phyloP scores from a whole-genome alignment of 2,329 filamentous ascomycete genomes.

The Gaeumannomyces tritici region DNA sequence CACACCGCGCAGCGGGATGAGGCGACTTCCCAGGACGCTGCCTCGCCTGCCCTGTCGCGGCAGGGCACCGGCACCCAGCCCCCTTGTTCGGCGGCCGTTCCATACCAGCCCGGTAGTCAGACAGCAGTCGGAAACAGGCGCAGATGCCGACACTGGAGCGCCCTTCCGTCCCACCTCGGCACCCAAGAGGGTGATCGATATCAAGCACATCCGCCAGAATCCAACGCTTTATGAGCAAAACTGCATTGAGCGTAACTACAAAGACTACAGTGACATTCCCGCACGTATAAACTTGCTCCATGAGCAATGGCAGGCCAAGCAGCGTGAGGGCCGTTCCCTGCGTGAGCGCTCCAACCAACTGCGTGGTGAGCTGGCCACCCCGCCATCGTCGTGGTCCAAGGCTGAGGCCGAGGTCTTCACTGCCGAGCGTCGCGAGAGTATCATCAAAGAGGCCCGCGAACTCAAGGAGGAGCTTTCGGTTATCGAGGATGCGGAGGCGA shows the following conservation, averaged over 20 bases:
- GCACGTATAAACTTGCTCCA: constrained; percentile 45
- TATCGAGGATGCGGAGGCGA: constrained; percentile 54
- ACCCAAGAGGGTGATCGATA: constrained; percentile 70
- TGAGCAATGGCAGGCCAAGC: constrained; percentile 48
- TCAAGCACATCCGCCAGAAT: constrained; percentile 85
- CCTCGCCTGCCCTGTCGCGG: not conserved
- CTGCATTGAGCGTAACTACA: constrained; percentile 79
- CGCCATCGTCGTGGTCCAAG: constrained; percentile 31
- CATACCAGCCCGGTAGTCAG: not conserved
- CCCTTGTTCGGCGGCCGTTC: not conserved
- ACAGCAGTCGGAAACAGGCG: not conserved
- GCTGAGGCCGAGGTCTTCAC: not conserved
- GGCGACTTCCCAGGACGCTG: not conserved
- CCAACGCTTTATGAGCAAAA: constrained; percentile 73
- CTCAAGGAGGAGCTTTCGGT: constrained; percentile 53
- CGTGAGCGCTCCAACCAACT: constrained; percentile 59
- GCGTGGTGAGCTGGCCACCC: constrained; percentile 46
- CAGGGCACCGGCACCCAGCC: not conserved
- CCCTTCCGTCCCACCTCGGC: constrained; percentile 53
- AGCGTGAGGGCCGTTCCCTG: constrained; percentile 48
- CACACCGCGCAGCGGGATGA: not conserved
- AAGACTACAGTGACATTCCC: constrained; percentile 41
- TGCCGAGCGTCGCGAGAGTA: constrained; percentile 23
- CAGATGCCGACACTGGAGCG: not conserved
- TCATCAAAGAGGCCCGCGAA: constrained; percentile 53